Evolutionary conservation across 345 rosid genomes (phyloP), one percentile per base, ranked within the genome.

Genomic region (Brassica juncea): DNA sequence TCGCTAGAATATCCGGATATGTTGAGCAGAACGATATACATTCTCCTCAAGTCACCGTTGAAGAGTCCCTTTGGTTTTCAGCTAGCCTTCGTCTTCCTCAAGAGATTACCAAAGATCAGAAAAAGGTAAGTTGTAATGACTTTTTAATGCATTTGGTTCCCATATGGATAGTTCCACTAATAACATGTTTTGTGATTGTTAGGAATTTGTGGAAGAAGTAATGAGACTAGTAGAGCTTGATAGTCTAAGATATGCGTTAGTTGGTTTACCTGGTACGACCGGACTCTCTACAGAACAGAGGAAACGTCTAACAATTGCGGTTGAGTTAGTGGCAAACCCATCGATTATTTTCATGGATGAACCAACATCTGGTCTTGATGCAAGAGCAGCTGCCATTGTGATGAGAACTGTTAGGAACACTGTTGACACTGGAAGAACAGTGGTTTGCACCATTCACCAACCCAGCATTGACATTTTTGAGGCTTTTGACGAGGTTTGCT

Each of bases 11-110:
- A 64, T 91, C 98, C 4, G 98, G 98, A 75, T 90, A 94, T 77
- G 98, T 94, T 74, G 98, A 94, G 86, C 98, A 94, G 85, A 89
- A 89, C 73, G 98, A 94, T 77, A 94, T 94, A 80, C 96, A 94
- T 86, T 94, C 98, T 84, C 98, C 98, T 75, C 97, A 94, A 82
- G 92, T 94, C 55, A 94, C 98, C 10, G 92, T 92, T 44, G 92
- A 88, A 84, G 98, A 94, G 83, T 92, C 98, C 71, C 91, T 94
- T 6, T 82, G 88, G 94, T 92, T 94, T 86, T 94, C 97, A 21
- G 85, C 97, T 57, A 81, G 84, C 73, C 92, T 92, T 68, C 94
- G 97, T 68, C 94, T 94, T 82, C 93, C 92, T 7, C 88, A 84
- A 73, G 97, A 90, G 73, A 88, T 90, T 11, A 86, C 78, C 83